Evolutionary conservation across 352 stramenopile genomes (phyloP).

Genomic region (Phytopythium ostracodes): DNA sequence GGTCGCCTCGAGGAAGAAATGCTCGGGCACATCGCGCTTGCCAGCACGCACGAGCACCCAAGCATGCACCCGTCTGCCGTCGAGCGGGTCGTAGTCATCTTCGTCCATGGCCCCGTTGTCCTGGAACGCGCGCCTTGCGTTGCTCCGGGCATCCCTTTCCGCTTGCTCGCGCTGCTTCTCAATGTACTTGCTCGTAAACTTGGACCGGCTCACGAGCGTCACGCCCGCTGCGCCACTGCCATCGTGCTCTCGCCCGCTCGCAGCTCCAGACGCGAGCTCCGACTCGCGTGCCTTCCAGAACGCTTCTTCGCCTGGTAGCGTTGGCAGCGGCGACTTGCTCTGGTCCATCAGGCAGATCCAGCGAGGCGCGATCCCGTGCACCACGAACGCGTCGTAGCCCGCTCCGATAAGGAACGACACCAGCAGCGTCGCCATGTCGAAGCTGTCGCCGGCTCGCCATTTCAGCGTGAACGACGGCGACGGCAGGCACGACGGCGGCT

Average conservation of each 20-base stretch:
- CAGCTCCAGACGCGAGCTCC: conserved; percentile 3
- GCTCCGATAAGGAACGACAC: conserved; percentile 90
- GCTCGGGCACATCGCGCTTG: conserved; percentile 82
- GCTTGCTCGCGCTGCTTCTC: conserved; percentile 43
- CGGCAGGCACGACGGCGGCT: conserved; percentile 69
- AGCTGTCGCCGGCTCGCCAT: conserved; percentile 88
- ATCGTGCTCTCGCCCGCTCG: conserved; percentile 4
- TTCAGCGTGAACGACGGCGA: conserved; percentile 86
- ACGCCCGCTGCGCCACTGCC: conserved; percentile 12
- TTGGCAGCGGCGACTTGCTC: conserved; percentile 64
- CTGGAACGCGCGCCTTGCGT: conserved; percentile 28
- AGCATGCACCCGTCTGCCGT: conserved; percentile 77
- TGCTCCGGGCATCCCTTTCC: conserved; percentile 35
- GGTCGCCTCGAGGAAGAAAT: conserved; percentile 92
- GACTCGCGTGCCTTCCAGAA: conserved; percentile 36
- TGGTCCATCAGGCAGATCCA: conserved; percentile 93
- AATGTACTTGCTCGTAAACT: conserved; percentile 70
- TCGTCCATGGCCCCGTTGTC: conserved; percentile 36
- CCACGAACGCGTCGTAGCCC: conserved; percentile 94
- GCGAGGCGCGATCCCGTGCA: conserved; percentile 80
- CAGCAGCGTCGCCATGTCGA: conserved; percentile 90
- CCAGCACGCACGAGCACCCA: conserved; percentile 92
- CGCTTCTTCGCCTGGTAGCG: conserved; percentile 48
- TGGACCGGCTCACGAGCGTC: conserved; percentile 48
- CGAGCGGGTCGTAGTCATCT: conserved; percentile 67